A percentile compares a stretch with the other conserved stretches of the same genome.
phyloP scores from a whole-genome alignment of 192 early-diverging fungal species.

The Backusella luteola region DNA sequence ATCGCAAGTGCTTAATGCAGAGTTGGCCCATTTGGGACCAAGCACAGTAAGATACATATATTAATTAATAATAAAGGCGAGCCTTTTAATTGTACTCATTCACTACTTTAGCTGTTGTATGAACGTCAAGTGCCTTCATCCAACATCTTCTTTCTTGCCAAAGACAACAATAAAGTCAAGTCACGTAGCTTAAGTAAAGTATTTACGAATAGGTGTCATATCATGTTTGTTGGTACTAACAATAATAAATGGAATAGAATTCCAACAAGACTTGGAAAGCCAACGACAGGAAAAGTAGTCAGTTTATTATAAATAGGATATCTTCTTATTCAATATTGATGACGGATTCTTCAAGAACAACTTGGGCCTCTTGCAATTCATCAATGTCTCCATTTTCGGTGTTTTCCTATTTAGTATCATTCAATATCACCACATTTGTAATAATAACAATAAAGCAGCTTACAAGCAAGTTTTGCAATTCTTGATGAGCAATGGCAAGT shows the following conservation, averaged over 20 bases:
- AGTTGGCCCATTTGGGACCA: slow-evolving; percentile 6
- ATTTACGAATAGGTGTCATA: too few relatives aligned
- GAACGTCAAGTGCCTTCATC: slow-evolving; percentile 23
- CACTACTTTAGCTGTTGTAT: slow-evolving; percentile 1
- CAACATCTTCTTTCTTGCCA: slow-evolving; percentile 17
- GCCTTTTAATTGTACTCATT: background rate
- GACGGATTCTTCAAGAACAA: background rate
- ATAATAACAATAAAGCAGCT: background rate
- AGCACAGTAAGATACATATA: background rate
- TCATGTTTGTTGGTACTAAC: background rate
- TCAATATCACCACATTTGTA: background rate
- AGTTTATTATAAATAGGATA: too few relatives aligned
- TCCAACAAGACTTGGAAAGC: background rate
- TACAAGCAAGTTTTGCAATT: slow-evolving; percentile 48
- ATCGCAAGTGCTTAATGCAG: slow-evolving; percentile 3
- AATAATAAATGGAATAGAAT: background rate
- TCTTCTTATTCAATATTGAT: background rate
- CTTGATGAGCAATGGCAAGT: slow-evolving; percentile 43
- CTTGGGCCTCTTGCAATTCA: slow-evolving; percentile 18
- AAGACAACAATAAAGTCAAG: slow-evolving; percentile 13
- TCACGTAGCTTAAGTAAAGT: background rate
- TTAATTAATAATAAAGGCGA: background rate
- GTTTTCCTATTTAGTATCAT: slow-evolving; percentile 10
- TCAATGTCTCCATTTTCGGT: slow-evolving; percentile 9
- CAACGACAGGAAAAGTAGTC: background rate